These are phyloP conservation scores for Trypanosoma grayi DNA, from an alignment of 208 protist species.

Conservation along the genomic window DNA sequence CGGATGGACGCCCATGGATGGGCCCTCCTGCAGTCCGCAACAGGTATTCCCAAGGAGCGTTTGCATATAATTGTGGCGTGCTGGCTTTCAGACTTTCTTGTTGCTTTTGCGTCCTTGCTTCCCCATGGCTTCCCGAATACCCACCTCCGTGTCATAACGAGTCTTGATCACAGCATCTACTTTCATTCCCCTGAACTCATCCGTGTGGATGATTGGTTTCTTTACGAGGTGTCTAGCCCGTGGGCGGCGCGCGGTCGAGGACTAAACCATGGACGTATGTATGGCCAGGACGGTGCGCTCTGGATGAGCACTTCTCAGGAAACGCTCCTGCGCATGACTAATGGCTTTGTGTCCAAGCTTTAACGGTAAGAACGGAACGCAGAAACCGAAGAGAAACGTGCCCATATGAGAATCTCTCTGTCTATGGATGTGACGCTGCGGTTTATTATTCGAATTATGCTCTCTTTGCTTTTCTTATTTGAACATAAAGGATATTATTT, in stretches of 20 bases:
- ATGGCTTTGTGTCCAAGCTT: constrained; percentile 19
- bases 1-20: constrained; percentile 6
- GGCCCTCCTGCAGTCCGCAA: not conserved
- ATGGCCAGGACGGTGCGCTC: constrained; percentile 35
- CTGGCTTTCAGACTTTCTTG: constrained; percentile 45
- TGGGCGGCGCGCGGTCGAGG: constrained; percentile 31
- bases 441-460: too few species aligned
- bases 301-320: constrained; percentile 51
- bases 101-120: constrained; percentile 33
- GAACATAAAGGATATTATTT: too few species aligned
- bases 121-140: constrained; percentile 25
- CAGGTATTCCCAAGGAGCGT: constrained; percentile 29
- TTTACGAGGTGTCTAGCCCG: constrained; percentile 41
- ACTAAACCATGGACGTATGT: constrained; percentile 42
- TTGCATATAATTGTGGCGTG: constrained; percentile 39
- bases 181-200: constrained; percentile 38
- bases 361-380: too few species aligned
- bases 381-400: too few species aligned
- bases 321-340: constrained; percentile 34
- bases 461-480: too few species aligned
- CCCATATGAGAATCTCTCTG: too few species aligned
- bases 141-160: constrained; percentile 32
- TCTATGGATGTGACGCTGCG: too few species aligned
- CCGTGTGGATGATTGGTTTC: constrained; percentile 43
- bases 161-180: constrained; percentile 61